Base-by-base conservation (phyloP, 2,329 filamentous ascomycete species). In the Talaromyces rugulosus region DNA sequence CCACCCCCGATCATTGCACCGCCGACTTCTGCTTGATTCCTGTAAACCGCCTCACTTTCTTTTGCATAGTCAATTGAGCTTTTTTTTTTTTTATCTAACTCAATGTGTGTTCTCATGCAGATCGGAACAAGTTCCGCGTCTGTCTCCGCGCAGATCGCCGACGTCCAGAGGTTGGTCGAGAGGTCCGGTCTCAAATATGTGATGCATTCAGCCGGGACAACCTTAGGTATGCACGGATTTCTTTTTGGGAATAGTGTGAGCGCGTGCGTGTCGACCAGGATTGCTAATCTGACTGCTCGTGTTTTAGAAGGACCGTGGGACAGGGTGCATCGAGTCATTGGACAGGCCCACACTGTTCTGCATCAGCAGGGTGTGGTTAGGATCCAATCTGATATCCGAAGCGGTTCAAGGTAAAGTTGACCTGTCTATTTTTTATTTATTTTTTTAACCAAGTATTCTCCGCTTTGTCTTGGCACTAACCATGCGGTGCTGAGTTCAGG, bases 191-290 rank as follows among this genome's bases (percentile, higher is more conserved):
- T 98, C 65, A 88, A 86, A 66, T 94, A 93, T 74, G 87, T 85
- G 54, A 95, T 98, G 91, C 94, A 98, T 78, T 93, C 91, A 30
- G 93, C 92, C 2, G 95, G 94, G 12, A 97, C 94, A 0, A 98
- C 94, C 0, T 85, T 98, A 60, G 92, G 92, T 95, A 80, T 62
- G 87, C 81, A 31, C 27, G 31, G 16, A 7, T 27, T 16, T 28
- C 31, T 40, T 51, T 31, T 47, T 47, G 23, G 11, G 44, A 18
- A 18, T 18, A 27, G 18, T 27, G 8, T 12, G 18, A 27, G 14
- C 12, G 12, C 5, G 14, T 31, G 50, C 11, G 30, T 31, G 53
- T 63, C 34, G 42, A 58, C 51, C 52, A 14, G 27, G 36, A 14
- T 33, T 33, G 27, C 5, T 12, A 33, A 53, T 11, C 5, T 53